Evolutionary conservation across 306 rosid species (phyloP), one percentile per base, ranked within the genome.

Genomic region (Lathyrus oleraceus): DNA sequence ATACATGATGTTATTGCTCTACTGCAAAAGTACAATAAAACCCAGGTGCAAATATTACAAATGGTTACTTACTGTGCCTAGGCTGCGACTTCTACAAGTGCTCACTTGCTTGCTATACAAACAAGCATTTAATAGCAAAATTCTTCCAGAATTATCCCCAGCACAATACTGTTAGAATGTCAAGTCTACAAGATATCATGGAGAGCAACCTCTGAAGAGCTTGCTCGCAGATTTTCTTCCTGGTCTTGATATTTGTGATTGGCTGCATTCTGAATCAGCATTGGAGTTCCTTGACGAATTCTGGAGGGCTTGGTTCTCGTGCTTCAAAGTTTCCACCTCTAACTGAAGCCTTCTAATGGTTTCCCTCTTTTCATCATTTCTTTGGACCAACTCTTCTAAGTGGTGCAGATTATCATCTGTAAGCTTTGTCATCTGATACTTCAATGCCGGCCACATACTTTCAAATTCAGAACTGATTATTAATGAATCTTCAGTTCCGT

Each of bases 361-460:
- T 60, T 74, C 85, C 72, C 85, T 81, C 83, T 84, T 86, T 45
- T 84, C 85, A 38, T 82, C 81, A 32, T 84, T 82, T 87, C 87
- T 82, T 45, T 69, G 81, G 15, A 59, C 78, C 81, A 86, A 77
- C 85, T 76, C 77, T 63, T 66, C 81, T 59, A 76, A 65, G 66
- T 79, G 82, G 69, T 77, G 82, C 70, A 59, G 39, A 61, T 68
- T 86, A 56, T 86, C 85, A 35, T 81, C 76, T 57, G 77, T 57
- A 71, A 86, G 91, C 69, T 79, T 70, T 47, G 84, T 27, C 70
- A 83, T 56, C 48, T 77, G 80, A 66, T 60, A 67, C 74, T 66
- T 66, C 19, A 76, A 49, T 6, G 32, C 38, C 8, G 72, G 57
- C 82, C 82, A 78, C 63, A 0, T 68, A 25, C 45, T 69, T 59